Percentiles rank a stretch among this genome's conserved stretches.
phyloP scores from a whole-genome alignment of 1,139 yeast genomes.

The Sugiyamaella grinbergsii region DNA sequence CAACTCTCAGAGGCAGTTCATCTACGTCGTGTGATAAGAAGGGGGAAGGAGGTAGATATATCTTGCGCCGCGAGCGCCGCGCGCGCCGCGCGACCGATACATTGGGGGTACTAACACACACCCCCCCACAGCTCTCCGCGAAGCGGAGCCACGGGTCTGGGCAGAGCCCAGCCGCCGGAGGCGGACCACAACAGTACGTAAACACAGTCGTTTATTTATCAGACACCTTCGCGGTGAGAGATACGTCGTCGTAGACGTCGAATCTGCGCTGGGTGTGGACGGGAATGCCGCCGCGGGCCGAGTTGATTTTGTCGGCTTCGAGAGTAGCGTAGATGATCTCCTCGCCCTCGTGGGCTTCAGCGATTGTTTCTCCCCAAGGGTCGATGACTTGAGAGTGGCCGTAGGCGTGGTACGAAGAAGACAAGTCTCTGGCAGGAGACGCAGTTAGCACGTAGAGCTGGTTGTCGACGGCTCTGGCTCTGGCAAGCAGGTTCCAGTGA shows the following conservation, averaged over 20 bases:
- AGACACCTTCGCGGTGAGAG: slow-evolving; percentile 45
- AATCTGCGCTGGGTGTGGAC: slow-evolving; percentile 78
- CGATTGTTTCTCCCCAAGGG: slow-evolving; percentile 77
- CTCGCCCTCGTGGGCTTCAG: slow-evolving; percentile 85
- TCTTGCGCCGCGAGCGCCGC: too few species aligned
- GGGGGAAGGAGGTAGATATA: too few species aligned
- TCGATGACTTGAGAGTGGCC: slow-evolving; percentile 90
- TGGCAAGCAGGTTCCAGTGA: slow-evolving; percentile 88
- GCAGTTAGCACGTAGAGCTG: slow-evolving; percentile 78
- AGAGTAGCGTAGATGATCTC: slow-evolving; percentile 79
- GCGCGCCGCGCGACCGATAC: too few species aligned
- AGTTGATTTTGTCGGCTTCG: slow-evolving; percentile 62
- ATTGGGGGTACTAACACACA: background rate
- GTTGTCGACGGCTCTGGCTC: slow-evolving; percentile 88
- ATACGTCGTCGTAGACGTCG: slow-evolving; percentile 77
- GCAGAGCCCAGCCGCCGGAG: too few species aligned
- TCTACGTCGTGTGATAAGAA: too few species aligned
- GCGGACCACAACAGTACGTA: too few species aligned
- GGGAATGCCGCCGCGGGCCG: slow-evolving; percentile 74
- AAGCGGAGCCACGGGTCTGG: background rate
- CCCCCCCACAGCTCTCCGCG: background rate
- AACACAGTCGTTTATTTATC: too few species aligned
- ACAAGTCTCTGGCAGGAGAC: slow-evolving; percentile 83
- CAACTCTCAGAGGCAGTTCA: too few species aligned
- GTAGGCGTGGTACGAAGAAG: slow-evolving; percentile 79